phyloP scores from a whole-genome alignment of 257 asterid species.

The Solanum verrucosum region DNA sequence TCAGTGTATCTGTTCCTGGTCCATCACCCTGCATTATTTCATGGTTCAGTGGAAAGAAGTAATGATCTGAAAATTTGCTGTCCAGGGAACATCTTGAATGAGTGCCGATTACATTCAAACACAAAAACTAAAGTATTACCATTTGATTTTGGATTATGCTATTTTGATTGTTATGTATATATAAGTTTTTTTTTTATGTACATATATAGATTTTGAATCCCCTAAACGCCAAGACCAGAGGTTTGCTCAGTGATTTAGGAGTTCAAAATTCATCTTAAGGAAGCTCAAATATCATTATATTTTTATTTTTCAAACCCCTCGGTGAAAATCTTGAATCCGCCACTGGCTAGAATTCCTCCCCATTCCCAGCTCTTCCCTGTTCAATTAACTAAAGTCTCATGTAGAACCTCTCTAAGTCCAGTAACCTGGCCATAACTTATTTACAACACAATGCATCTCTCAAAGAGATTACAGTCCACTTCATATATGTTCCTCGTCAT shows the following conservation, averaged over 20 bases:
- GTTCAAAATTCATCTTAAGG: background rate
- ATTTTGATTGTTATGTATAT: background rate
- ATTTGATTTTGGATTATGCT: background rate
- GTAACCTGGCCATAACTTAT: background rate
- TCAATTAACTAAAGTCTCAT: background rate
- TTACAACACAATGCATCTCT: background rate
- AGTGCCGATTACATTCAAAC: background rate
- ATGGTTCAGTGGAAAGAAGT: background rate
- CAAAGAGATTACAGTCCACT: background rate
- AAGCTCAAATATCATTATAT: background rate
- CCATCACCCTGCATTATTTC: conserved; percentile 76
- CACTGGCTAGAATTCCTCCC: background rate
- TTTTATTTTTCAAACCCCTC: background rate
- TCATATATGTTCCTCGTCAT: background rate
- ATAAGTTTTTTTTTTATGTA: background rate
- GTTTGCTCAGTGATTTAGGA: background rate
- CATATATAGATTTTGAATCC: background rate
- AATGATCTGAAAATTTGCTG: too few species aligned
- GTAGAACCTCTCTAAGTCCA: background rate
- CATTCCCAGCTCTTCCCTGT: background rate
- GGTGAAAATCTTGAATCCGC: background rate
- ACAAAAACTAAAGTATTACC: background rate
- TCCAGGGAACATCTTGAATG: too few species aligned
- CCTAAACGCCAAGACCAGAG: background rate
- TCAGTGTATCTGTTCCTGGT: conserved; percentile 63